Percentiles rank a stretch among this genome's conserved stretches.
Conservation (phyloP, 805 yeast species). For the Cyberlindnera mycetangii region DNA sequence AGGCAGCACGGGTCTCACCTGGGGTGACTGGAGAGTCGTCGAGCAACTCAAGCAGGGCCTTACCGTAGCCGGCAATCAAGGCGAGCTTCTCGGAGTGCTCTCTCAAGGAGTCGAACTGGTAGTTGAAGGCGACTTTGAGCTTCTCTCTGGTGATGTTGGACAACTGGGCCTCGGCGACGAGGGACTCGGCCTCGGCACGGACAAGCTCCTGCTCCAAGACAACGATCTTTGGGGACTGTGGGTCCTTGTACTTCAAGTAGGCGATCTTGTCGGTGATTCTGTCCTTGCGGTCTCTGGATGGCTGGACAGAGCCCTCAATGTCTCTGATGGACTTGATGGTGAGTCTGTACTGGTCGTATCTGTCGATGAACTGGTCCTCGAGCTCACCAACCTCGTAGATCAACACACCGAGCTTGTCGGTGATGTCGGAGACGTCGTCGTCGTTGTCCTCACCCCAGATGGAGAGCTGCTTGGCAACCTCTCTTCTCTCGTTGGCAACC, state of each 20-base stretch:
- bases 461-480: constrained; percentile 78
- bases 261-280: constrained; percentile 85
- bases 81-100: constrained; percentile 86
- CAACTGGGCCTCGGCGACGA: constrained; percentile 89
- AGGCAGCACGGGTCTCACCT: constrained; percentile 88
- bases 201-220: constrained; percentile 86
- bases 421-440: constrained; percentile 81
- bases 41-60: constrained; percentile 76
- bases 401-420: constrained; percentile 83
- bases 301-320: constrained; percentile 85
- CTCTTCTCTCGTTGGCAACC: constrained; percentile 73
- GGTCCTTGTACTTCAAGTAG: constrained; percentile 79
- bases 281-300: constrained; percentile 82
- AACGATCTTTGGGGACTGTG: constrained; percentile 74
- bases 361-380: constrained; percentile 84
- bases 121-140: constrained; percentile 78
- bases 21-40: constrained; percentile 87
- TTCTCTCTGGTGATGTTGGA: constrained; percentile 86
- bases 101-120: constrained; percentile 81
- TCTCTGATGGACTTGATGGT: constrained; percentile 79
- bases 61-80: constrained; percentile 86
- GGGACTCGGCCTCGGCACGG: constrained; percentile 87
- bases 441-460: constrained; percentile 87
- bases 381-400: constrained; percentile 81
- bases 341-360: constrained; percentile 82